Evolutionary conservation across 495 filamentous ascomycete species (phyloP), one percentile per base, ranked within the genome.

Genomic region (Platismatia glauca): DNA sequence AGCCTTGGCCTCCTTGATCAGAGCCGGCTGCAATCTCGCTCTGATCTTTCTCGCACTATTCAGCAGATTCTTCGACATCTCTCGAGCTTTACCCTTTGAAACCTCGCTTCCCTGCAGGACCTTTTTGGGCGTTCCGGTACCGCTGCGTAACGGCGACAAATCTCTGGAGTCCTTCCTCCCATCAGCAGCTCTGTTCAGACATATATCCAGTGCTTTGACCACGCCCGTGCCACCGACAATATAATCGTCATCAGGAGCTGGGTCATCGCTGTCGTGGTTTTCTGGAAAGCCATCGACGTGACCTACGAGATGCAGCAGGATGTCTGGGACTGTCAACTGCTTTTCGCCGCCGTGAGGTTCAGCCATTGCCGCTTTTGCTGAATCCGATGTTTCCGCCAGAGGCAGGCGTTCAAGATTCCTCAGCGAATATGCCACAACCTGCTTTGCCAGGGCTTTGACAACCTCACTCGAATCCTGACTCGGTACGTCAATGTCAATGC

Each of bases 191-290:
- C 83, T 81, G 66, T 95, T 95, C 38, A 98, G 80, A 67, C 91
- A 95, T 53, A 95, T 91, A 55, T 90, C 88, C 59, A 98, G 77
- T 29, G 91, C 92, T 73, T 97, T 95, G 39, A 96, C 94, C 0
- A 98, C 89, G 64, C 93, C 94, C 0, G 92, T 96, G 24, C 93
- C 92, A 43, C 92, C 91, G 68, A 98, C 91, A 44, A 97, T 90
- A 73, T 97, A 96, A 70, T 97, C 90, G 53, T 95, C 88, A 66
- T 95, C 90, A 2, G 92, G 89, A 33, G 90, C 88, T 22, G 84
- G 80, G 6, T 88, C 86, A 60, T 87, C 83, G 34, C 87, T 81
- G 38, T 85, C 83, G 46, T 89, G 81, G 58, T 74, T 78, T 38
- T 74, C 79, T 63, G 73, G 77, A 37, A 74, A 75, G 48, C 77